Conservation (phyloP, 1,284 basidiomycete genomes). For the Macrocystidia cucumis region DNA sequence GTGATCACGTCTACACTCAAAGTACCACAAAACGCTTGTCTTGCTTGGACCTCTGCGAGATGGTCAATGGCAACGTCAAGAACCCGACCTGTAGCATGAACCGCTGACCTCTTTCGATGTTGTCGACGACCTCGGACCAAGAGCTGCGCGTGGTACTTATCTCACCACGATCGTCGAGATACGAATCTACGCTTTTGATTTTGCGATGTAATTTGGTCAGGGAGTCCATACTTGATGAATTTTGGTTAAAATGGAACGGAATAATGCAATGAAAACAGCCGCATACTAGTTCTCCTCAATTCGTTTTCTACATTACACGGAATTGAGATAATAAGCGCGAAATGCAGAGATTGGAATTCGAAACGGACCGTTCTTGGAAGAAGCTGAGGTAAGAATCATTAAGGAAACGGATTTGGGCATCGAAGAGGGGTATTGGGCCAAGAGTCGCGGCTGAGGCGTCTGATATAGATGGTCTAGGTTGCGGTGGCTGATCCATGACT, state of each 20-base stretch:
- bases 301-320: conserved; percentile 44
- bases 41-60: conserved; percentile 69
- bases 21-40: conserved; percentile 68
- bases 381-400: conserved; percentile 75
- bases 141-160: conserved; percentile 57
- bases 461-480: conserved; percentile 33
- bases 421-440: conserved; percentile 65
- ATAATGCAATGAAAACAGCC: conserved; percentile 4
- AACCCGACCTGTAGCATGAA: neutral
- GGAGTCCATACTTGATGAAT: conserved; percentile 52
- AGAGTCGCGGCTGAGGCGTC: conserved; percentile 27
- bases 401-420: conserved; percentile 59
- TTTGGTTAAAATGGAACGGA: conserved; percentile 4
- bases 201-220: conserved; percentile 65
- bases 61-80: conserved; percentile 1
- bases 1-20: conserved; percentile 68
- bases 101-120: conserved; percentile 66
- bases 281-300: conserved; percentile 81
- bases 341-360: conserved; percentile 11
- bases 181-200: conserved; percentile 57
- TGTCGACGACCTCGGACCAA: conserved; percentile 81
- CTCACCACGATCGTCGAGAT: conserved; percentile 56
- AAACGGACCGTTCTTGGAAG: conserved; percentile 75
- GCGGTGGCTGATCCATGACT: conserved; percentile 26
- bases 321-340: conserved; percentile 11